Conservation (phyloP, 2,329 filamentous ascomycete genomes). For the Xylaria sp. region DNA sequence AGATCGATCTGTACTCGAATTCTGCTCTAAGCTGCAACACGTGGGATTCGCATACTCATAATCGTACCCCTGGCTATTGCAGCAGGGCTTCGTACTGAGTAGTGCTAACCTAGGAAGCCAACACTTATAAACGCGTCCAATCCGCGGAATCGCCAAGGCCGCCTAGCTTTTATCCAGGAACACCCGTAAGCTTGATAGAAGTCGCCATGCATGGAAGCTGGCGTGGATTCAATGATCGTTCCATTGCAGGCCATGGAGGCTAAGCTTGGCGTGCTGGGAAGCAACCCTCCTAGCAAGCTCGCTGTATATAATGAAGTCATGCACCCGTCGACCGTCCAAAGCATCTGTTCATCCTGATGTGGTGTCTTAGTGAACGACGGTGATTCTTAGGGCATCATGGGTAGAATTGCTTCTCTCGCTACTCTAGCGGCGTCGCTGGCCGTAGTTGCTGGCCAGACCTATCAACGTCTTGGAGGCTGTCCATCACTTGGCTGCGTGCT, state of each 20-base stretch:
- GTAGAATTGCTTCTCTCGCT: slow-evolving; percentile 28
- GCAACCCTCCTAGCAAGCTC: background rate
- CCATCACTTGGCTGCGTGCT: slow-evolving; percentile 68
- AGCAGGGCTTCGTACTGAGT: background rate
- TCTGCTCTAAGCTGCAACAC: background rate
- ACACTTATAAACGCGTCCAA: slow-evolving; percentile 3
- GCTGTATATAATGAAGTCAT: slow-evolving; percentile 26
- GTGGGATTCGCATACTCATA: slow-evolving; percentile 21
- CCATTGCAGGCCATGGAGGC: slow-evolving; percentile 18
- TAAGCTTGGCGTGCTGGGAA: slow-evolving; percentile 25
- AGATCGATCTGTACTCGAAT: background rate
- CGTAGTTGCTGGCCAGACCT: slow-evolving; percentile 65
- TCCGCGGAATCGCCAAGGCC: slow-evolving; percentile 27
- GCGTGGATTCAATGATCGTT: slow-evolving; percentile 9
- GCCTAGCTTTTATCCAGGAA: slow-evolving; percentile 10
- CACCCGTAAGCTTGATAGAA: slow-evolving; percentile 23
- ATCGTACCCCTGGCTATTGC: slow-evolving; percentile 19
- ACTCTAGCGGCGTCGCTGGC: slow-evolving; percentile 51
- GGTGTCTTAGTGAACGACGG: background rate
- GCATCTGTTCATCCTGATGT: background rate
- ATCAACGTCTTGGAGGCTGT: slow-evolving; percentile 68
- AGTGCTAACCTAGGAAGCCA: background rate
- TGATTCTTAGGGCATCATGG: slow-evolving; percentile 19
- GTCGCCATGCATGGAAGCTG: slow-evolving; percentile 28
- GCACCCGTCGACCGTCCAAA: background rate